Conservation (phyloP, 768 basidiomycete species). For the Mycena galopus region DNA sequence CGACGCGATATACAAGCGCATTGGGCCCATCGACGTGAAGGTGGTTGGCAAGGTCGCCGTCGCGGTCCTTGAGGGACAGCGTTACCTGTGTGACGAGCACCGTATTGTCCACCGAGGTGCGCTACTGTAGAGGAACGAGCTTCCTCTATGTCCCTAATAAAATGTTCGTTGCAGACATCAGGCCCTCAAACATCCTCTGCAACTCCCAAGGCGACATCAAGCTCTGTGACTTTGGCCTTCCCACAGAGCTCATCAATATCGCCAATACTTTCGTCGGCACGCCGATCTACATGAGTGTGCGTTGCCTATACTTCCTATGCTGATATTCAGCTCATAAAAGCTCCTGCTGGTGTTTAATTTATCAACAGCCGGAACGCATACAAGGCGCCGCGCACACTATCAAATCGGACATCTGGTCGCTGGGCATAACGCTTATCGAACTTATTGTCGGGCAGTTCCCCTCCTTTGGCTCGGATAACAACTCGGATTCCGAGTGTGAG, state of each 20-base stretch:
- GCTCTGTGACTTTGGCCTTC: conserved; percentile 99
- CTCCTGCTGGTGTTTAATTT: no score
- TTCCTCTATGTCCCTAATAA: conserved; percentile 37
- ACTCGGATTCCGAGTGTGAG: conserved; percentile 77
- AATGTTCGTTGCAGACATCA: conserved; percentile 80
- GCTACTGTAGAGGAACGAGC: conserved; percentile 40
- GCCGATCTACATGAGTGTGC: conserved; percentile 99
- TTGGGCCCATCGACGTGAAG: conserved; percentile 92
- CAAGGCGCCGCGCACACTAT: conserved; percentile 99
- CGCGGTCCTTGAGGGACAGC: conserved; percentile 93
- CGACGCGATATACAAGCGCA: conserved; percentile 96
- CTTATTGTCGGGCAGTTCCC: conserved; percentile 97
- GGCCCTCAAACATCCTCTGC: conserved; percentile 96
- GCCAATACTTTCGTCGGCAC: conserved; percentile 99
- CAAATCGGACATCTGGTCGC: conserved; percentile 99
- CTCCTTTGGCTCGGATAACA: conserved; percentile 83
- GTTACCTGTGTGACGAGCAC: conserved; percentile 97
- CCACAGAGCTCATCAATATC: conserved; percentile 98
- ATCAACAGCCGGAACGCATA: conserved; percentile 92
- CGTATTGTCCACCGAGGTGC: conserved; percentile 98
- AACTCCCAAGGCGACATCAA: conserved; percentile 97
- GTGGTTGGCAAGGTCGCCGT: conserved; percentile 94
- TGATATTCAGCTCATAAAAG: neutral
- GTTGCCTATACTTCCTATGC: conserved; percentile 46
- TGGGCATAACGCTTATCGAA: conserved; percentile 97